Percentiles rank a stretch among this genome's conserved stretches.
Conservation (phyloP, 176 grass and related monocot species). For the Lolium multiflorum region DNA sequence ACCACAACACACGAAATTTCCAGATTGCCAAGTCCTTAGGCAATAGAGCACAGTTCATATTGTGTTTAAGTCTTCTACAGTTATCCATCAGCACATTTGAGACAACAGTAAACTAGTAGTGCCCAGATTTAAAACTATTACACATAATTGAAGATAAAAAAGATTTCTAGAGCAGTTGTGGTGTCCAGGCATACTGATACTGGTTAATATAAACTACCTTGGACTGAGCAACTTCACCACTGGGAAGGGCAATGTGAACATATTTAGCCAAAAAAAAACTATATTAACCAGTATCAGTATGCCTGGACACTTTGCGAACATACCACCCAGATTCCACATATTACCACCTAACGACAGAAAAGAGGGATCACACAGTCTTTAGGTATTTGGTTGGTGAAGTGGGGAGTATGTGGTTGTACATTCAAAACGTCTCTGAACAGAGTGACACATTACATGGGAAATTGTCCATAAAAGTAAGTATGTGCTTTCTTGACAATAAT, state of each 20-base stretch:
- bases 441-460: background rate
- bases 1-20: background rate
- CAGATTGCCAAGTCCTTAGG: background rate
- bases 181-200: no score
- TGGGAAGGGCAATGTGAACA: background rate
- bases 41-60: background rate
- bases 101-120: background rate
- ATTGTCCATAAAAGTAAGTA: background rate
- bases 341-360: background rate
- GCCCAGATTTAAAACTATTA: slow-evolving; percentile 14
- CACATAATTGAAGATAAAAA: background rate
- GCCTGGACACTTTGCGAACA: background rate
- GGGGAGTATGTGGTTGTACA: background rate
- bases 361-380: background rate
- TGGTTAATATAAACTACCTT: no score
- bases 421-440: slow-evolving; percentile 22
- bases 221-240: no score
- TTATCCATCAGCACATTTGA: slow-evolving; percentile 4
- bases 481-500: background rate
- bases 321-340: slow-evolving; percentile 8
- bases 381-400: background rate
- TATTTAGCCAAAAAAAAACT: background rate
- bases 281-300: background rate
- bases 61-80: background rate
- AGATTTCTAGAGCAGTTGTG: background rate